Base-by-base conservation (phyloP, 2,329 filamentous ascomycete species). In the Colletotrichum cereale region DNA sequence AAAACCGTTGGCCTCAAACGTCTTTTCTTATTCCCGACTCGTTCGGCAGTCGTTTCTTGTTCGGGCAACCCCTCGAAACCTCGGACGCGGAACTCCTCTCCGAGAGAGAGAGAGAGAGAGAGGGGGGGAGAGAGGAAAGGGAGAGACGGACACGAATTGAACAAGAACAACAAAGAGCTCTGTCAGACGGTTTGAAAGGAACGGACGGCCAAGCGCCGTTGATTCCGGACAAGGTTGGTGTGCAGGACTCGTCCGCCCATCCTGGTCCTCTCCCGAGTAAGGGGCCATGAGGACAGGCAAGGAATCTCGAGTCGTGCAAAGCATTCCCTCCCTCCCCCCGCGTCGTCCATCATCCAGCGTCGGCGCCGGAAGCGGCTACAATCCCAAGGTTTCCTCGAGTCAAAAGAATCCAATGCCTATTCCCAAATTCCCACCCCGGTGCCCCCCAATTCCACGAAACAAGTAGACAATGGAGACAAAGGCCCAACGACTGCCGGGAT, bases 11-110 rank as follows among this genome's bases (percentile, higher is more conserved):
- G 48, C 26, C n/a, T n/a, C 18, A 14, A 62, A 62, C 60, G 60
- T 62, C 60, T 62, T 62, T 62, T 62, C 47, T 52, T 62, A 34
- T 52, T 62, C 21, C n/a, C 47, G 3, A n/a, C 55, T 52, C 34
- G n/a, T 52, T 52, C 34, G 60, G 34, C 21, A n/a, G 29, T 3
- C 29, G 34, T 52, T 62, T 52, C 60, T 47, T 38, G 18, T 50
- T 62, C 34, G 5, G 47, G 60, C 16, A 50, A 18, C 60, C 38
- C 34, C 21, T 24, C 34, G 18, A 40, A 40, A 62, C 47, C 7
- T 62, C 16, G 18, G 24, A 8, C 11, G n/a, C 21, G 38, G 24
- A 40, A 14, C 24, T 31, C 5, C 29, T 26, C 10, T 21, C 1
- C 10, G 10, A 21, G 26, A 11, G 21, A 44, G 11, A 50, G n/a